A percentile compares a stretch with the other conserved stretches of the same genome.
phyloP scores from a whole-genome alignment of 2,329 filamentous ascomycete species.

The Eurotiales sp. region DNA sequence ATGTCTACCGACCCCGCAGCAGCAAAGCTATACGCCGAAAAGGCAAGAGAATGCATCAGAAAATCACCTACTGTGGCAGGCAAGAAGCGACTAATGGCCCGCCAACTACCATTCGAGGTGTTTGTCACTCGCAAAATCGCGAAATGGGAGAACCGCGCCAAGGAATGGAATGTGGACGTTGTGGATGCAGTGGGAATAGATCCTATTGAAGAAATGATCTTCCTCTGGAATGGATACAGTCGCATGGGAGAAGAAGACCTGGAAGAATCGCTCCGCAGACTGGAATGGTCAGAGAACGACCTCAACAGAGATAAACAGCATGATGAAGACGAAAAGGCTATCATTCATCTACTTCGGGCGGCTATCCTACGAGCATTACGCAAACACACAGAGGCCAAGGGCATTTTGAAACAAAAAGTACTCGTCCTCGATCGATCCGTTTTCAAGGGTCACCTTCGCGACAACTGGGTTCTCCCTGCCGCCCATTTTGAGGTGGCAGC shows the following conservation, averaged over 20 bases:
- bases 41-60: slow-evolving; percentile 66
- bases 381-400: slow-evolving; percentile 61
- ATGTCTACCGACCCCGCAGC: slow-evolving; percentile 31
- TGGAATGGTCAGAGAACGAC: slow-evolving; percentile 67
- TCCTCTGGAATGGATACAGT: slow-evolving; percentile 87
- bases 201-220: slow-evolving; percentile 85
- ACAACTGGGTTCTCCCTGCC: slow-evolving; percentile 65
- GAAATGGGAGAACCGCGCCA: slow-evolving; percentile 81
- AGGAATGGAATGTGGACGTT: slow-evolving; percentile 62
- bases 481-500: slow-evolving; percentile 85
- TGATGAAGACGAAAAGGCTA: slow-evolving; percentile 57
- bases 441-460: slow-evolving; percentile 50
- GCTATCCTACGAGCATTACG: slow-evolving; percentile 63
- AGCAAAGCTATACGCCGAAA: slow-evolving; percentile 56
- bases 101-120: slow-evolving; percentile 82
- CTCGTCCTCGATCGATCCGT: slow-evolving; percentile 53
- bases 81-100: slow-evolving; percentile 85
- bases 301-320: slow-evolving; percentile 46
- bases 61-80: slow-evolving; percentile 71
- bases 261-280: slow-evolving; percentile 56
- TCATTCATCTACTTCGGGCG: slow-evolving; percentile 64
- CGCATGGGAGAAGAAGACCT: slow-evolving; percentile 69
- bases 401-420: slow-evolving; percentile 60
- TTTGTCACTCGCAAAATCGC: slow-evolving; percentile 79
- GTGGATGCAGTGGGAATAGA: slow-evolving; percentile 77